Percentiles rank a stretch among this genome's conserved stretches.
These are phyloP conservation scores for Oryza rufipogon DNA, from an alignment of 176 grass and related monocot species.

Conservation along the genomic window DNA sequence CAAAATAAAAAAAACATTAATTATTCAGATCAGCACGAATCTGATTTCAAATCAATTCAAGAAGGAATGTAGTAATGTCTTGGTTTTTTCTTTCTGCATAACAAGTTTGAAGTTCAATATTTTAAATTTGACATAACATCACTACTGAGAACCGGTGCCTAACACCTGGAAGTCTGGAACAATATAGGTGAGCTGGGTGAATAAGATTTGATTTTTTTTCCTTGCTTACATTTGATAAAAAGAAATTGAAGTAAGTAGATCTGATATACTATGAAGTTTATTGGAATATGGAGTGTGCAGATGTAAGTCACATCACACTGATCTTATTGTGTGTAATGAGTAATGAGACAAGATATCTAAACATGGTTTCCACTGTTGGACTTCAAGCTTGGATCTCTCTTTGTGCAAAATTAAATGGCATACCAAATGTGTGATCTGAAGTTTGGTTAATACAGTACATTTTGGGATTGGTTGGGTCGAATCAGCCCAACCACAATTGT, in stretches of 20 bases:
- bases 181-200: not conserved
- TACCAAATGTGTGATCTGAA: not conserved
- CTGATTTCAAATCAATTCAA: not conserved
- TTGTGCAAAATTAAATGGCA: not conserved
- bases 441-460: not conserved
- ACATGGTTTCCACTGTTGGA: not conserved
- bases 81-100: not conserved
- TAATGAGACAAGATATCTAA: not conserved
- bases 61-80: not conserved
- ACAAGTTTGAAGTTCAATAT: not conserved
- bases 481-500: constrained; percentile 3
- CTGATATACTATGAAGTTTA: not conserved
- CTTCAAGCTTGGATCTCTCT: not conserved
- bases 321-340: not conserved
- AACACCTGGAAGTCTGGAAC: not conserved
- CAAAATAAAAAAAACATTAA: too few species aligned
- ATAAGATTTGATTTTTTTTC: not conserved
- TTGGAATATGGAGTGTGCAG: not conserved
- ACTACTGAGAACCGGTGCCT: not conserved
- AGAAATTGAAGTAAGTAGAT: not conserved
- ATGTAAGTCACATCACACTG: not conserved
- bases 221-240: not conserved
- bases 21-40: not conserved
- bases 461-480: not conserved
- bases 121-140: not conserved